Percentiles rank a stretch among this genome's conserved stretches.
phyloP scores from a whole-genome alignment of 495 filamentous ascomycete genomes.

The Penicillium bovifimosum region DNA sequence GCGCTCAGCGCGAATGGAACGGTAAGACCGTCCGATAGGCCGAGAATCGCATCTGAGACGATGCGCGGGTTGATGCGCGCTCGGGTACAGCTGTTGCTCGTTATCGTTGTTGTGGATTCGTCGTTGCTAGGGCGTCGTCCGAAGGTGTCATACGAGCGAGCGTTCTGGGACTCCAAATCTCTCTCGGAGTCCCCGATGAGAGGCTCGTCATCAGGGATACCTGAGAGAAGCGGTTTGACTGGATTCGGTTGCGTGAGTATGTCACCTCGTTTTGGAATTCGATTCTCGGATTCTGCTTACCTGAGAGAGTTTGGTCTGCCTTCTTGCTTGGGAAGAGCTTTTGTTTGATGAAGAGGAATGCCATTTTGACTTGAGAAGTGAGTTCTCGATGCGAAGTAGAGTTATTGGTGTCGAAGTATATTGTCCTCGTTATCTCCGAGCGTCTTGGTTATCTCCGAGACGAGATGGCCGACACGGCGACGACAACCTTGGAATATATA shows the following conservation, averaged over 20 bases:
- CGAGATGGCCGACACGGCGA: neutral
- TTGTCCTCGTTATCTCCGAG: neutral
- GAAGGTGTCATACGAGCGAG: constrained; percentile 40
- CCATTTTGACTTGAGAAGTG: constrained; percentile 22
- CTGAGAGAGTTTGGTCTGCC: constrained; percentile 13
- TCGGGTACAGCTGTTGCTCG: constrained; percentile 27
- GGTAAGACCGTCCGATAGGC: constrained; percentile 53
- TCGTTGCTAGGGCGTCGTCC: constrained; percentile 22
- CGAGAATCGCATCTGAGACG: constrained; percentile 54
- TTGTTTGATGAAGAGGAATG: constrained; percentile 40
- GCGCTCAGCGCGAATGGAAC: constrained; percentile 54
- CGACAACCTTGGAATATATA: neutral
- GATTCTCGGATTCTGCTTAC: constrained; percentile 15
- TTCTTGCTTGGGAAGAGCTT: constrained; percentile 33
- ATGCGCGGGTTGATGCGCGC: constrained; percentile 46
- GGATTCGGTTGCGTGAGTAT: neutral
- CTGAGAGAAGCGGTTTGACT: constrained; percentile 38
- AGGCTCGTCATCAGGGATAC: constrained; percentile 28
- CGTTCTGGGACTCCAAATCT: constrained; percentile 35
- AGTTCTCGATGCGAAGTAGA: no score
- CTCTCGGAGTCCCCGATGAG: constrained; percentile 24
- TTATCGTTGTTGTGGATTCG: constrained; percentile 17
- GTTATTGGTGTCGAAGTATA: neutral
- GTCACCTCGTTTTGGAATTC: neutral
- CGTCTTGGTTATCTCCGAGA: neutral